Evolutionary conservation across 768 basidiomycete genomes (phyloP).

Genomic region (Lyophyllum atratum): DNA sequence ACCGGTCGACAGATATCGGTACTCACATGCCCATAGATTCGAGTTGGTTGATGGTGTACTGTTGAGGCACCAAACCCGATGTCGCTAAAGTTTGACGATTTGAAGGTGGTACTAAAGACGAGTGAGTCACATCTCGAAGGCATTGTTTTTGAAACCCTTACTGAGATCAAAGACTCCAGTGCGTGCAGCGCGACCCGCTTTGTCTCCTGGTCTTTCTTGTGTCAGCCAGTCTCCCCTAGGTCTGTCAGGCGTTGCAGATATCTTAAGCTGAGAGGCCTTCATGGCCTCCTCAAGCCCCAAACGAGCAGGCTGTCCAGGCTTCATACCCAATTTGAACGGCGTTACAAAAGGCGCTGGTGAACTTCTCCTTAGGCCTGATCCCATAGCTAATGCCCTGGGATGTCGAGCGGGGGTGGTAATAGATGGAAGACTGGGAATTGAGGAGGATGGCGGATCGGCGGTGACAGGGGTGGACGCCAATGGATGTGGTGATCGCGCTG

Average conservation of each 20-base stretch:
- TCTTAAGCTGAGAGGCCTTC: constrained; percentile 16
- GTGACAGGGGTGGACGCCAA: constrained; percentile 29
- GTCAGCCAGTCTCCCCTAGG: constrained; percentile 9
- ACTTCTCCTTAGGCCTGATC: constrained; percentile 17
- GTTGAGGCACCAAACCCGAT: constrained; percentile 56
- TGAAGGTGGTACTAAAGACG: constrained; percentile 27
- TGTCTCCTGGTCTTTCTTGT: constrained; percentile 15
- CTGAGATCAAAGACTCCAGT: constrained; percentile 45
- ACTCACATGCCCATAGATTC: constrained; percentile 56
- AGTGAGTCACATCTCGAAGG: neutral
- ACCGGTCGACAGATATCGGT: neutral
- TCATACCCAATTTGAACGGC: constrained; percentile 60
- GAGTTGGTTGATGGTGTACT: constrained; percentile 42
- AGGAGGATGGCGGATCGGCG: constrained; percentile 9
- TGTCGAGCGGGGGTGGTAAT: constrained; percentile 14
- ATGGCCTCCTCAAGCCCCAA: constrained; percentile 24
- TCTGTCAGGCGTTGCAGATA: constrained; percentile 12
- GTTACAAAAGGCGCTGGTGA: constrained; percentile 53
- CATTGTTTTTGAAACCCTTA: constrained; percentile 24
- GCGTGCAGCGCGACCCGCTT: constrained; percentile 1
- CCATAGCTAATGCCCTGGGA: constrained; percentile 5
- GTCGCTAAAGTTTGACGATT: constrained; percentile 45
- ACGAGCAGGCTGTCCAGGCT: constrained; percentile 43
- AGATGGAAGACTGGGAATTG: neutral
- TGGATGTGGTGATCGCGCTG: constrained; percentile 38